phyloP scores from a whole-genome alignment of 83 land plant genomes.

The Thuja plicata region DNA sequence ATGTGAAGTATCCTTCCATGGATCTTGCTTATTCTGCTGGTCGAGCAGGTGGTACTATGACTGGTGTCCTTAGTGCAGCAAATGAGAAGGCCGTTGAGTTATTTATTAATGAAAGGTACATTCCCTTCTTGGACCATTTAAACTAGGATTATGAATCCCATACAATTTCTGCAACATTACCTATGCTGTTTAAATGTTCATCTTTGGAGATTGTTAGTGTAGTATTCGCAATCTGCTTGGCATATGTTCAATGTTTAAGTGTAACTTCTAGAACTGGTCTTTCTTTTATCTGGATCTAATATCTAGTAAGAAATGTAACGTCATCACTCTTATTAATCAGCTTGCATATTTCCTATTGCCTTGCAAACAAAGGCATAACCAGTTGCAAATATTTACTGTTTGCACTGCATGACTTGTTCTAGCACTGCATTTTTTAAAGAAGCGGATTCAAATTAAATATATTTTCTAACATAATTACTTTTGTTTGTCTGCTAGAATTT shows the following conservation, averaged over 20 bases:
- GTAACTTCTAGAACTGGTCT: not conserved
- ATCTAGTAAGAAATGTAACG: not conserved
- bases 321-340: not conserved
- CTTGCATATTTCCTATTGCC: not conserved
- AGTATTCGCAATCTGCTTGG: not conserved
- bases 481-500: conserved; percentile 54
- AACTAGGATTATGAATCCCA: not conserved
- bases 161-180: not conserved
- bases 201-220: not conserved
- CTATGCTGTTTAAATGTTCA: not conserved
- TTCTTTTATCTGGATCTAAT: not conserved
- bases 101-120: conserved; percentile 90
- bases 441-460: not conserved
- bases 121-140: not conserved
- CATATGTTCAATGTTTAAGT: not conserved
- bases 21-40: conserved; percentile 95
- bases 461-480: conserved; percentile 1
- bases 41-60: conserved; percentile 97
- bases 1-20: conserved; percentile 94
- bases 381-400: not conserved
- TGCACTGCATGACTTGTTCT: not conserved
- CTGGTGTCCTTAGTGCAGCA: conserved; percentile 97
- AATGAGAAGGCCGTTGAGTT: conserved; percentile 99
- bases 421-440: not conserved
- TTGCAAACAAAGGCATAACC: not conserved